Evolutionary conservation across 176 grass and related monocot species (phyloP).

Genomic region (Rhynchospora breviuscula): DNA sequence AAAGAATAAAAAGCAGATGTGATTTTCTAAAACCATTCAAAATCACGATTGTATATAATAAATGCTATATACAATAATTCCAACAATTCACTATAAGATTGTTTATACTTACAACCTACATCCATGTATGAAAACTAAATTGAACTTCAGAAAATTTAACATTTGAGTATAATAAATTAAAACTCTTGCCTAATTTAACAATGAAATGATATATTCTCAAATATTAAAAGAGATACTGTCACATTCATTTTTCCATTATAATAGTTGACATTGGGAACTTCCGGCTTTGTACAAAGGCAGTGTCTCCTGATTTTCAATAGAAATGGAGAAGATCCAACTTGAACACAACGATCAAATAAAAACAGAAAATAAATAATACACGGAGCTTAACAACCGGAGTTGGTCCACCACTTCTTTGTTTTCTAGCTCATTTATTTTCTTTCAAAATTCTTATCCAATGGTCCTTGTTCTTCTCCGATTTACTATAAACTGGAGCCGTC

Average conservation of each 20-base stretch:
- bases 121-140: neutral
- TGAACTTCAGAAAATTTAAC: neutral
- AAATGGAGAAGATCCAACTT: neutral
- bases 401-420: constrained; percentile 8
- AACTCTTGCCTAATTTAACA: neutral
- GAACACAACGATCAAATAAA: neutral
- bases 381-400: neutral
- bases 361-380: neutral
- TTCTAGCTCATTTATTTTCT: constrained; percentile 4
- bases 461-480: neutral
- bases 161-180: neutral
- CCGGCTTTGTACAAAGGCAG: neutral
- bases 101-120: neutral
- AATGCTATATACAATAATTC: neutral
- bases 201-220: neutral
- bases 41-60: neutral
- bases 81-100: neutral
- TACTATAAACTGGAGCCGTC: neutral
- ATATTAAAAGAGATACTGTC: neutral
- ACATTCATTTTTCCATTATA: neutral
- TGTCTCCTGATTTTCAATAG: neutral
- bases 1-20: neutral
- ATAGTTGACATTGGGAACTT: neutral
- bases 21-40: neutral
- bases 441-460: neutral